Base-by-base conservation (phyloP, 1,284 basidiomycete species). In the Taiwanofungus camphoratus region DNA sequence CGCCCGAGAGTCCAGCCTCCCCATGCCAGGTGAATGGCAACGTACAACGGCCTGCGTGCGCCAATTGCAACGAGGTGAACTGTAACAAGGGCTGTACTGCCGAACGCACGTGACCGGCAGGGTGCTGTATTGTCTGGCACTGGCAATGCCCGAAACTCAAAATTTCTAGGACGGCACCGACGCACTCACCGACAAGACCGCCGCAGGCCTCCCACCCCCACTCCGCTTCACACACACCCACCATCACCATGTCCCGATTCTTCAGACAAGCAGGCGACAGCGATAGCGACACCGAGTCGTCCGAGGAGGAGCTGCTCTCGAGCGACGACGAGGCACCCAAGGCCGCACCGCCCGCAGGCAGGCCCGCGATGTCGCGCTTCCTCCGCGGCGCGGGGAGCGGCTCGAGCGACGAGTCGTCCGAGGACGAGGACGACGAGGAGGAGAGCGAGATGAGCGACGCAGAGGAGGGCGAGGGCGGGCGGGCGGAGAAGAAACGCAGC, bases 201-300 rank as follows among this genome's bases (percentile, higher is more conserved):
- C 22, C 21, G 16, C 20, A 15, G 23, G 20, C 16, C 12, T 27
- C 13, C 6, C 13, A 16, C 7, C 27, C 19, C 19, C 12, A 24
- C 24, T 30, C 39, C 20, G 27, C 33, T 18, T 21, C 19, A 18
- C 24, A 36, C 20, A 26, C 36, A 24, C 36, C 21, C 5, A 16
- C 20, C 27, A 16, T 31, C 45, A 65, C 40, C 36, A 88, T 92
- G 88, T 92, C 89, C 48, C 80, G 89, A 61, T 92, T 92, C 71
- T 91, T 91, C 72, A 82, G 85, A 69, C 76, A 82, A 69, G 86
- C 77, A 45, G 84, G 75, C 62, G 87, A 91, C 63, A 86, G 84
- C 45, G 86, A 90, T 61, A 83, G 80, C 33, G 85, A 88, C 43
- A 76, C 80, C 41, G 82, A 84, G 53, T 77, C 80, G 48, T 88